Evolutionary conservation across 2,329 filamentous ascomycete genomes (phyloP).

Genomic region (Paraphoma chrysanthemicola): DNA sequence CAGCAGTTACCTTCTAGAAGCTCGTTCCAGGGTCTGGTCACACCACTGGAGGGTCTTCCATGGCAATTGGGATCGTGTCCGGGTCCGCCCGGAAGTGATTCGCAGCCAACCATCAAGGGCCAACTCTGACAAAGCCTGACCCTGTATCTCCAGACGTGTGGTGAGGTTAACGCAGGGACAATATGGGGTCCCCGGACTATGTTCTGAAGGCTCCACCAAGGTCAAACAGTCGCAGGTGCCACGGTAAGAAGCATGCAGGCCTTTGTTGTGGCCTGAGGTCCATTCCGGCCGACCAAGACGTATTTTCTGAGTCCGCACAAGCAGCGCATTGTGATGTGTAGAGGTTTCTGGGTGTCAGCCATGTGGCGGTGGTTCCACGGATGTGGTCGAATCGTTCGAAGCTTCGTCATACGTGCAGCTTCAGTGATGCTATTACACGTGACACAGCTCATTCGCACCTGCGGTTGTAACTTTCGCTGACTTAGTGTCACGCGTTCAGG

Average conservation of each 20-base stretch:
- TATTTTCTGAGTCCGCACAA: too few species aligned
- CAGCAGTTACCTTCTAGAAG: neutral
- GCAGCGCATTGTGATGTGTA: too few species aligned
- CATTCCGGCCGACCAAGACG: neutral
- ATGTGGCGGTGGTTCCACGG: too few species aligned
- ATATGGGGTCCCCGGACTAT: constrained; percentile 25
- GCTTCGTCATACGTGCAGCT: too few species aligned
- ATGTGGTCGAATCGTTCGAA: too few species aligned
- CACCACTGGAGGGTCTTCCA: neutral
- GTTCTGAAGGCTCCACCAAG: constrained; percentile 7
- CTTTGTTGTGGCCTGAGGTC: neutral
- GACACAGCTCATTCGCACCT: too few species aligned
- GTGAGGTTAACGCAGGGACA: constrained; percentile 23
- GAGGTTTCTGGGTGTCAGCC: too few species aligned
- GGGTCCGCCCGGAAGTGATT: neutral
- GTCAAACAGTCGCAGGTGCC: neutral
- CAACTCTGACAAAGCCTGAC: neutral
- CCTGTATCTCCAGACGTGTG: constrained; percentile 11
- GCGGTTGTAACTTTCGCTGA: too few species aligned
- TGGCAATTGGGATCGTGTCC: neutral
- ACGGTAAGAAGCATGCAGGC: neutral
- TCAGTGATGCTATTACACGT: too few species aligned
- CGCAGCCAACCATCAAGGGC: neutral
- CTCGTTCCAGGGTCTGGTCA: neutral
- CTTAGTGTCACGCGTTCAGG: too few species aligned